Evolutionary conservation across 495 filamentous ascomycete genomes (phyloP).

Genomic region (Neurospora sp.): DNA sequence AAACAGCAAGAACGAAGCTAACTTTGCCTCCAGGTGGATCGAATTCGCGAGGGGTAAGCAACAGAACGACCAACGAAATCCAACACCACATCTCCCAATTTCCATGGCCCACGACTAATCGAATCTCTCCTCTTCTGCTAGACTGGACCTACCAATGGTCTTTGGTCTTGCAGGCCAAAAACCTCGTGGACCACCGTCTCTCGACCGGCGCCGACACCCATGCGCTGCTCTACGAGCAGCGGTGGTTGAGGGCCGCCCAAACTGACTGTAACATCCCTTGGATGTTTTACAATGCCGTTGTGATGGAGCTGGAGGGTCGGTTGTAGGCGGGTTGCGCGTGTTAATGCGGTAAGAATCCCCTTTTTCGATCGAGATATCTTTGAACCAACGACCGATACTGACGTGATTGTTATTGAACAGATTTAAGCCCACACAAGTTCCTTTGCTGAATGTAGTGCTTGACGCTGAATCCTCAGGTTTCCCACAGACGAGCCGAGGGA

Average conservation of each 20-base stretch:
- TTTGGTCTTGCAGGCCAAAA: neutral
- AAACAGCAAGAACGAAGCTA: neutral
- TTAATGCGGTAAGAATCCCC: neutral
- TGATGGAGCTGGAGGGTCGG: neutral
- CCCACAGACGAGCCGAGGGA: neutral
- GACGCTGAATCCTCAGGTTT: neutral
- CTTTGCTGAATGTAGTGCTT: neutral
- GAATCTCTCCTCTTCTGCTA: neutral
- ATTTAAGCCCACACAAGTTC: neutral
- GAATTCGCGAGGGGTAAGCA: neutral
- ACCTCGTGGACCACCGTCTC: neutral
- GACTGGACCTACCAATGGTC: neutral
- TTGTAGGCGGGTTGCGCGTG: neutral
- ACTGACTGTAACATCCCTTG: neutral
- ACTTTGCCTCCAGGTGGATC: neutral
- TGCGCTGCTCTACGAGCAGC: neutral
- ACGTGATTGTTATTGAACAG: neutral
- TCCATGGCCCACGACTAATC: neutral
- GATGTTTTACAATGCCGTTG: neutral
- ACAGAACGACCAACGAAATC: neutral
- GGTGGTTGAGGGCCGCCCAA: neutral
- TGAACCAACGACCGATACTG: neutral
- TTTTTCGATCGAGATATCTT: neutral
- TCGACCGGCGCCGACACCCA: neutral
- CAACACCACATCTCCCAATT: neutral